These are phyloP conservation scores for Zygotorulaspora sp. DNA, from an alignment of 805 yeast genomes.

Conservation along the genomic window DNA sequence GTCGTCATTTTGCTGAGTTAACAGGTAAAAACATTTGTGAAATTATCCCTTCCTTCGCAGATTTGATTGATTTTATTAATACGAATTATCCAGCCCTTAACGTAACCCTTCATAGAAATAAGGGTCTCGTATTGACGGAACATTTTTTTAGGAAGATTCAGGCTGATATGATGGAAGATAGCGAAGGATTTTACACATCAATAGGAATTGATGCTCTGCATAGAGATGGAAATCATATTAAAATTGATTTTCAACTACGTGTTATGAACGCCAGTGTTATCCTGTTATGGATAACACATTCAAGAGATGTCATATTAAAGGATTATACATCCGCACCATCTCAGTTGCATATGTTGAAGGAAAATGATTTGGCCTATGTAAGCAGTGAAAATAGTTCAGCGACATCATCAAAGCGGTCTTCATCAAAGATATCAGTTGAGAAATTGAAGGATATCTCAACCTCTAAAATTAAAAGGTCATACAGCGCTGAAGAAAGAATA, in stretches of 20 bases:
- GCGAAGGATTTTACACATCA: constrained; percentile 54
- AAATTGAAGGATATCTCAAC: constrained; percentile 17
- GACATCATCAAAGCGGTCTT: constrained; percentile 27
- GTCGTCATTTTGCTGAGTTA: constrained; percentile 47
- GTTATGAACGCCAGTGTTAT: constrained; percentile 55
- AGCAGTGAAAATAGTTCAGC: constrained; percentile 29
- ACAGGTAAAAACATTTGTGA: constrained; percentile 47
- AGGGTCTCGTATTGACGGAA: constrained; percentile 82
- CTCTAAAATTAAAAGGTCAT: neutral
- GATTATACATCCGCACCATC: constrained; percentile 38
- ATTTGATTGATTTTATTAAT: constrained; percentile 32
- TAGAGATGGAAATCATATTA: constrained; percentile 59
- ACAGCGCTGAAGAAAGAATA: constrained; percentile 10
- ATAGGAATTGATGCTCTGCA: constrained; percentile 67
- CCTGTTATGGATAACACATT: constrained; percentile 83
- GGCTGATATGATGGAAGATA: constrained; percentile 42
- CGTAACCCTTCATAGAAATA: constrained; percentile 37
- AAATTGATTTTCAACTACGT: constrained; percentile 76
- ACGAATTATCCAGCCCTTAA: constrained; percentile 39
- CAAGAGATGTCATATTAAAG: constrained; percentile 44
- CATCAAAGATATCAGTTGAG: constrained; percentile 21
- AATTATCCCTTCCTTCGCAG: constrained; percentile 60
- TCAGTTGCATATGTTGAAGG: constrained; percentile 39
- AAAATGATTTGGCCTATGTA: constrained; percentile 33
- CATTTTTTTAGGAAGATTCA: constrained; percentile 76